Conservation (phyloP, 257 asterid genomes). For the Primulina huaijiensis region DNA sequence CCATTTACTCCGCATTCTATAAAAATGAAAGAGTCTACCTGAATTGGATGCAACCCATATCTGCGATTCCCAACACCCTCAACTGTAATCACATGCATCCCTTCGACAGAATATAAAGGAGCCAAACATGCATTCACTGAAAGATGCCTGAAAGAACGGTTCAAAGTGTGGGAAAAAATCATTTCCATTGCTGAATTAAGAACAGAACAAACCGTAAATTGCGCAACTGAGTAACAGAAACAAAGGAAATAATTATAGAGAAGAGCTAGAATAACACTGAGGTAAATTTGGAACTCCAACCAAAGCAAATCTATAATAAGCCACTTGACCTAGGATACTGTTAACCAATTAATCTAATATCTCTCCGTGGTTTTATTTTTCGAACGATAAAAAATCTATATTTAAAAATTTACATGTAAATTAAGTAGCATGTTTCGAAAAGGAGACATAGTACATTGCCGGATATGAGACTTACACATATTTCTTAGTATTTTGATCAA, state of each 20-base stretch:
- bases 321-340: too few relatives aligned
- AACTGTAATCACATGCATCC: conserved; percentile 94
- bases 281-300: too few relatives aligned
- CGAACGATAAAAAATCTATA: not conserved
- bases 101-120: conserved; percentile 93
- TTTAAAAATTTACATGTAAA: not conserved
- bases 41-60: conserved; percentile 87
- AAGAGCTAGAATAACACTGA: too few relatives aligned
- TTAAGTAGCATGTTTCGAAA: not conserved
- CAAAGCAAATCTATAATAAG: too few relatives aligned
- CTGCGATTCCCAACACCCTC: conserved; percentile 85
- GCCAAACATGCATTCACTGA: conserved; percentile 96
- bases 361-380: not conserved
- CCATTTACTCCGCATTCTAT: not conserved
- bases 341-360: too few relatives aligned
- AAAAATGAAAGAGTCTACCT: conserved; percentile 45
- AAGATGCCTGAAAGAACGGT: conserved; percentile 55
- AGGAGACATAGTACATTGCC: not conserved
- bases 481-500: conserved; percentile 66
- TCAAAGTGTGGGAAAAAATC: too few relatives aligned
- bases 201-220: too few relatives aligned
- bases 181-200: too few relatives aligned
- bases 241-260: too few relatives aligned
- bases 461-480: conserved; percentile 72
- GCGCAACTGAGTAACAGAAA: too few relatives aligned